Percentiles rank a stretch among this genome's conserved stretches.
Conservation (phyloP, 495 filamentous ascomycete species). For the Ramalina intermedia region DNA sequence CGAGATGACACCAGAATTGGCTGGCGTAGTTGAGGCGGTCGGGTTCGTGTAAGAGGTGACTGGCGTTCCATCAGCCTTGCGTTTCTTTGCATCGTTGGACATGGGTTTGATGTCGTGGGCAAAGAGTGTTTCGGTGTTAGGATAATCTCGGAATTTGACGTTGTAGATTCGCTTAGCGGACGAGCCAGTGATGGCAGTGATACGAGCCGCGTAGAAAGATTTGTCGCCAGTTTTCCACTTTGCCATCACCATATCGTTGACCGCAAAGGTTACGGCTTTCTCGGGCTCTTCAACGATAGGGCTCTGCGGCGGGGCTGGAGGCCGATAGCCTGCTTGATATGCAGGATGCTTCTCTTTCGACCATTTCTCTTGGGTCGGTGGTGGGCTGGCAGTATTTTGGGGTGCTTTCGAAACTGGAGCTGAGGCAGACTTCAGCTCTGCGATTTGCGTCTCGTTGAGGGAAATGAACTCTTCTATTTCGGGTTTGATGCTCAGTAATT, state of each 20-base stretch:
- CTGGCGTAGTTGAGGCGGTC: slow-evolving; percentile 36
- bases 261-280: slow-evolving; percentile 46
- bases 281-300: slow-evolving; percentile 30
- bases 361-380: slow-evolving; percentile 48
- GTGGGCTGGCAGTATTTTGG: slow-evolving; percentile 11
- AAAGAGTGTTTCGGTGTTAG: slow-evolving; percentile 70
- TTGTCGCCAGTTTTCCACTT: slow-evolving; percentile 85
- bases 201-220: slow-evolving; percentile 80
- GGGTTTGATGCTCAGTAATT: slow-evolving; percentile 61
- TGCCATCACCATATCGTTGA: slow-evolving; percentile 82
- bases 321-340: slow-evolving; percentile 41
- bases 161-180: slow-evolving; percentile 77
- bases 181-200: slow-evolving; percentile 86
- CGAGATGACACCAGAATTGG: slow-evolving; percentile 59
- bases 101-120: slow-evolving; percentile 75
- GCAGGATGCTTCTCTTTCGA: slow-evolving; percentile 57
- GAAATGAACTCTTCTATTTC: slow-evolving; percentile 77
- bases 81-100: slow-evolving; percentile 56
- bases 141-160: slow-evolving; percentile 85
- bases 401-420: slow-evolving; percentile 22
- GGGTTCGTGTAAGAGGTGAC: slow-evolving; percentile 25
- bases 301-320: slow-evolving; percentile 20
- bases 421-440: slow-evolving; percentile 56
- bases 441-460: slow-evolving; percentile 63
- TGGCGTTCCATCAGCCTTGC: slow-evolving; percentile 62